A percentile compares a stretch with the other conserved stretches of the same genome.
These are phyloP conservation scores for Boletus sp. DNA, from an alignment of 768 basidiomycete species.

Conservation along the genomic window DNA sequence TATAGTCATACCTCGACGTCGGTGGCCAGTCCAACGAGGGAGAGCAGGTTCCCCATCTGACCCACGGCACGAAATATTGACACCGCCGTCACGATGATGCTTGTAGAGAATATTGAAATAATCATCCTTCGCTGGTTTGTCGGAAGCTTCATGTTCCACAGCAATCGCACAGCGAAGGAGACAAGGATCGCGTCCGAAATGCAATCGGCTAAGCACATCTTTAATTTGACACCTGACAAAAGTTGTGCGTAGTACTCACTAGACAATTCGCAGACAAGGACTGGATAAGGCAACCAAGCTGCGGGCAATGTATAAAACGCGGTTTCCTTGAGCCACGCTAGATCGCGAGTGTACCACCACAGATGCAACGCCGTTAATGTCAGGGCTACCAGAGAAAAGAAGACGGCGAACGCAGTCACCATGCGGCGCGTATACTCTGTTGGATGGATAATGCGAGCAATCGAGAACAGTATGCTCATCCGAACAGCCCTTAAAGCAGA, in stretches of 20 bases:
- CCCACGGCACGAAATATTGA: slow-evolving; percentile 13
- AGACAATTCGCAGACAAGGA: slow-evolving; percentile 13
- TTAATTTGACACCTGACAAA: background rate
- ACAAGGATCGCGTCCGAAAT: slow-evolving; percentile 20
- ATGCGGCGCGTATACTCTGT: slow-evolving; percentile 4
- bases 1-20: slow-evolving; percentile 15
- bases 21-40: slow-evolving; percentile 7
- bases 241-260: slow-evolving; percentile 12
- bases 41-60: slow-evolving; percentile 8
- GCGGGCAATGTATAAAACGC: background rate
- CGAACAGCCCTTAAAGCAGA: slow-evolving; percentile 18
- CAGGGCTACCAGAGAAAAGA: slow-evolving; percentile 12
- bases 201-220: slow-evolving; percentile 17
- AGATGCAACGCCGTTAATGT: slow-evolving; percentile 3
- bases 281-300: background rate
- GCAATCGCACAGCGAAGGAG: slow-evolving; percentile 7
- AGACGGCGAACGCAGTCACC: slow-evolving; percentile 5
- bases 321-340: background rate
- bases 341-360: background rate
- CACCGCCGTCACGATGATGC: slow-evolving; percentile 8
- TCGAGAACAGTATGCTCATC: slow-evolving; percentile 20
- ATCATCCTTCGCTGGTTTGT: slow-evolving; percentile 16
- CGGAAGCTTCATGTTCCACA: slow-evolving; percentile 13
- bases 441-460: slow-evolving; percentile 19
- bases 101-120: slow-evolving; percentile 10